Conservation (phyloP, 768 basidiomycete genomes). For the Paxillus involutus region DNA sequence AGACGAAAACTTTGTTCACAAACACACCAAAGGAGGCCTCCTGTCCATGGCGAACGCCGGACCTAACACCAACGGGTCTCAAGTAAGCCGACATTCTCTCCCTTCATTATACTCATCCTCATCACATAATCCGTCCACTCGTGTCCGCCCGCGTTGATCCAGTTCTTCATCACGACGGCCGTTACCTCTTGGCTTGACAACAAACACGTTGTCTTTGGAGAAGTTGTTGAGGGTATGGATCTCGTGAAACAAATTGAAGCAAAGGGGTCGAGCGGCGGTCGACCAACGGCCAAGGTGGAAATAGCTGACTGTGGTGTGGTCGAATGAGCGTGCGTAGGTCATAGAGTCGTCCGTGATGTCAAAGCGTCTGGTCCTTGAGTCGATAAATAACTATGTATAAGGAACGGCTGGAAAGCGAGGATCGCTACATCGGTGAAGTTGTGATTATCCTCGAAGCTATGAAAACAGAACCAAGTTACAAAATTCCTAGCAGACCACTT, state of each 20-base stretch:
- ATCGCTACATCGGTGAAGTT: no score
- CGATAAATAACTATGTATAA: no score
- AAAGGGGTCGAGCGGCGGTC: slow-evolving; percentile 27
- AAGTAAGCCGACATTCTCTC: slow-evolving; percentile 37
- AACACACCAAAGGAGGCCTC: slow-evolving; percentile 62
- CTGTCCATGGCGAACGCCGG: slow-evolving; percentile 92
- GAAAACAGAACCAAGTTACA: no score
- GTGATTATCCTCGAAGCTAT: no score
- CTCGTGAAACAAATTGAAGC: slow-evolving; percentile 42
- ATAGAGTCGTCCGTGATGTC: not conserved
- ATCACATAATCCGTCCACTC: not conserved
- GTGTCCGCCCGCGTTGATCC: not conserved
- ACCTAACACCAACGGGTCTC: slow-evolving; percentile 77
- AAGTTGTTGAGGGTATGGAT: slow-evolving; percentile 44
- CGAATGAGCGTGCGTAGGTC: slow-evolving; percentile 17
- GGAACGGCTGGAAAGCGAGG: no score
- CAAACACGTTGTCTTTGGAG: slow-evolving; percentile 48
- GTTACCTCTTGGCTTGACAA: slow-evolving; percentile 59
- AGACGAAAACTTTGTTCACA: slow-evolving; percentile 73
- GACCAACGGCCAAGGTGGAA: slow-evolving; percentile 38
- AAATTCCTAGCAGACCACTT: no score
- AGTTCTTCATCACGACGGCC: slow-evolving; percentile 81
- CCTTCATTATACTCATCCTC: not conserved
- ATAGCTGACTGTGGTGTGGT: slow-evolving; percentile 59
- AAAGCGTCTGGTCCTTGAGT: no score